Percentiles rank a stretch among this genome's conserved stretches.
Conservation (phyloP, 192 early-diverging fungal genomes). For the Backusella macrospora region DNA sequence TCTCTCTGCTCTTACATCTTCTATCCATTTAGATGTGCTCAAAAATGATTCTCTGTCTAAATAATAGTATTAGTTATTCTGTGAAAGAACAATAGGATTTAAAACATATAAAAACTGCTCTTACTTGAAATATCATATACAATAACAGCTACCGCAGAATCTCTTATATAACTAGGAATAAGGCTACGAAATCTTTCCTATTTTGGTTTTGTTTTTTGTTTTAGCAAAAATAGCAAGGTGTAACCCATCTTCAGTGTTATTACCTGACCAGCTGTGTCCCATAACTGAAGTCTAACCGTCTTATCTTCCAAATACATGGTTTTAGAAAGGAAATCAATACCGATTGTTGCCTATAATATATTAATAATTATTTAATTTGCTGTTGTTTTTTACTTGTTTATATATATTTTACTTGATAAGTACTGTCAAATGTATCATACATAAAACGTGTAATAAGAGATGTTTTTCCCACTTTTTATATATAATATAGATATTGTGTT, state of each 20-base stretch:
- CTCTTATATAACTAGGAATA: conserved; percentile 97
- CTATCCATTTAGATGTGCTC: conserved; percentile 78
- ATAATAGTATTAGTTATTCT: conserved; percentile 31
- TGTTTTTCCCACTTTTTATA: conserved; percentile 85
- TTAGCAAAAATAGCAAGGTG: neutral
- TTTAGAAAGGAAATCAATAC: conserved; percentile 98
- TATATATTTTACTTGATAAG: conserved; percentile 72
- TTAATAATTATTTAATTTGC: neutral
- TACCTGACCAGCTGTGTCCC: conserved; percentile 98
- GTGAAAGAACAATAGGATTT: neutral
- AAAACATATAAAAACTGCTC: conserved; percentile 16
- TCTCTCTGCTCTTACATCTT: conserved; percentile 79
- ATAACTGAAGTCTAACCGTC: conserved; percentile 96
- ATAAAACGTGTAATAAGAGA: conserved; percentile 99
- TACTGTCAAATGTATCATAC: conserved; percentile 99
- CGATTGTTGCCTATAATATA: conserved; percentile 86
- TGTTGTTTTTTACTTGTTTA: neutral
- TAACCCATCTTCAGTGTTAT: neutral
- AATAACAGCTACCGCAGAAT: conserved; percentile 95
- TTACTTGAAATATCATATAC: conserved; percentile 97
- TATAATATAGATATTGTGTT: neutral
- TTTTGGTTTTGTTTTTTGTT: neutral
- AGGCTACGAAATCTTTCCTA: conserved; percentile 94
- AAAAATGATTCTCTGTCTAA: conserved; percentile 94
- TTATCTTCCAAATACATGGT: conserved; percentile 99